A percentile compares a stretch with the other conserved stretches of the same genome.
phyloP scores from a whole-genome alignment of 169 alveolate species.

The Eimeria necatrix region DNA sequence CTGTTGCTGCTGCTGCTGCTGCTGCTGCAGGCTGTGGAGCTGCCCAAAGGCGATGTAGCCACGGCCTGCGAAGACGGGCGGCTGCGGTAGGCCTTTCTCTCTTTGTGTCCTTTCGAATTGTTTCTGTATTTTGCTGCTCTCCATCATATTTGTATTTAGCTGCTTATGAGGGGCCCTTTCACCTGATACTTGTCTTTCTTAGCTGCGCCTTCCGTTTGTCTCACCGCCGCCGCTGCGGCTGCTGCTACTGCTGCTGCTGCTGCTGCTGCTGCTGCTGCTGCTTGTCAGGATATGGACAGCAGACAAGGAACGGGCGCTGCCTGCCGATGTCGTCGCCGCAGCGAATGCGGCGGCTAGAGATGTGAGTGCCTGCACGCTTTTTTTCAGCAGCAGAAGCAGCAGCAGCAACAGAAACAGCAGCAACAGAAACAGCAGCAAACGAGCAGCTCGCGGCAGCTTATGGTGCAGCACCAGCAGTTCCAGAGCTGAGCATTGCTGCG shows the following conservation, averaged over 20 bases:
- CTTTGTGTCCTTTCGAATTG: background rate
- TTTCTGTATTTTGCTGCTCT: background rate
- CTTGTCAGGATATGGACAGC: conserved; percentile 60
- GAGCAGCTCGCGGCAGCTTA: background rate
- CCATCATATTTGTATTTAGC: too few relatives aligned
- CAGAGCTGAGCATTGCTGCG: too few relatives aligned
- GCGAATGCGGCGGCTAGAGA: conserved; percentile 7
- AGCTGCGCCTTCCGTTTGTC: background rate
- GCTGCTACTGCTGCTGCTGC: background rate
- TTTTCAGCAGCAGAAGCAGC: conserved; percentile 3
- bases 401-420: conserved; percentile 61
- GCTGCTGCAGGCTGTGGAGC: conserved; percentile 44
- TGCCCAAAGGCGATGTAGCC: conserved; percentile 45
- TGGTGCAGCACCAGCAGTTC: background rate
- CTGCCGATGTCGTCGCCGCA: conserved; percentile 34
- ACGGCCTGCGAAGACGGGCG: conserved; percentile 14
- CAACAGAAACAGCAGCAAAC: conserved; percentile 67
- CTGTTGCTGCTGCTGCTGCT: conserved; percentile 40
- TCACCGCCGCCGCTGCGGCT: background rate
- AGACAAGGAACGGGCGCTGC: conserved; percentile 66
- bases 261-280: conserved; percentile 52
- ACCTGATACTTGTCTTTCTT: background rate
- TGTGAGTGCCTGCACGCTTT: background rate
- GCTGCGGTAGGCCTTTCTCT: background rate
- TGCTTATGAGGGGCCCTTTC: too few relatives aligned